A percentile compares a stretch with the other conserved stretches of the same genome.
These are phyloP conservation scores for Dactylellina cionopaga DNA, from an alignment of 2,329 filamentous ascomycete genomes.

Conservation along the genomic window DNA sequence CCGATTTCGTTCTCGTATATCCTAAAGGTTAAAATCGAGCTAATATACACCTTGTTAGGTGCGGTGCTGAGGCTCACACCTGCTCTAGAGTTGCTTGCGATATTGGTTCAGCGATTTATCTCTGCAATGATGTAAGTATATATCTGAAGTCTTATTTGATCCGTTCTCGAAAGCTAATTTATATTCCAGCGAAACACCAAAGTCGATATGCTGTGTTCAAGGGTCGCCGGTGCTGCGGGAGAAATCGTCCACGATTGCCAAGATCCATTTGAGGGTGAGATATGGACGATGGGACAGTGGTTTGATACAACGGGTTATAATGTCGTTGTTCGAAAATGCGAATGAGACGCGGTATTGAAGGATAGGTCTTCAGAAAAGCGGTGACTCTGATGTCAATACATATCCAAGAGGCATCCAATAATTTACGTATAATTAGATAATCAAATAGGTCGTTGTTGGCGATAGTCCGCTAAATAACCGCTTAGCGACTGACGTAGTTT, in stretches of 20 bases:
- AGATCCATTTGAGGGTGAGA: neutral
- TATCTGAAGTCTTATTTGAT: neutral
- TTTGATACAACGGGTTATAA: neutral
- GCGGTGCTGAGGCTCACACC: neutral
- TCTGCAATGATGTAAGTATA: conserved; percentile 9
- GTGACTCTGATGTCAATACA: too few species aligned
- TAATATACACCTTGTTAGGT: neutral
- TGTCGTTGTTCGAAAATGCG: too few species aligned
- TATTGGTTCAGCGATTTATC: neutral
- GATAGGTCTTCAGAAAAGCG: too few species aligned
- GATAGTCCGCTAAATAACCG: too few species aligned
- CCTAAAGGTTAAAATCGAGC: too few species aligned
- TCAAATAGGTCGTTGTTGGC: too few species aligned
- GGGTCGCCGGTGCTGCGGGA: neutral
- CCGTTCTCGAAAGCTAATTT: neutral
- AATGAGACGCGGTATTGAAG: too few species aligned
- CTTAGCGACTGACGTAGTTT: too few species aligned
- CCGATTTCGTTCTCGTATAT: neutral
- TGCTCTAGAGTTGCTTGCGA: neutral
- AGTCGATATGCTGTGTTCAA: neutral
- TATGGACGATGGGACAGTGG: conserved; percentile 2
- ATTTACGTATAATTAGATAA: too few species aligned
- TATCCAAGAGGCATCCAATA: too few species aligned
- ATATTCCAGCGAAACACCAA: neutral
- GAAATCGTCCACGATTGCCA: neutral